Evolutionary conservation across 169 alveolate species (phyloP).

Genomic region (Blepharisma undulans): DNA sequence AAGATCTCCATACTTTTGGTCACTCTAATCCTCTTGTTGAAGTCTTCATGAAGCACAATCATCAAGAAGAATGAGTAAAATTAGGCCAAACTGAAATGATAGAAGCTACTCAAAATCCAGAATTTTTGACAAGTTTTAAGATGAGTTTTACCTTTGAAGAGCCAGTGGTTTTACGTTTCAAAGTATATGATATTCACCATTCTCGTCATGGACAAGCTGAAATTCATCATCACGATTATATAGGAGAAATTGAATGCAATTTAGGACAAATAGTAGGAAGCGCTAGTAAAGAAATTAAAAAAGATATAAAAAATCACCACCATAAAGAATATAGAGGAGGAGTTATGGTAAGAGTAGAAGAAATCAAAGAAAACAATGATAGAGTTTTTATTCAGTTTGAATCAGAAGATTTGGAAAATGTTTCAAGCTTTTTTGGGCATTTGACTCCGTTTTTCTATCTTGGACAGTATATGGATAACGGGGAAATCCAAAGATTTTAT

Average conservation of each 20-base stretch:
- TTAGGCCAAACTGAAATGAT: constrained; percentile 28
- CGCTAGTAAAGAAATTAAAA: constrained; percentile 39
- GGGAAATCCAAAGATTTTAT: not conserved
- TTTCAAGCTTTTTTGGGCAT: not conserved
- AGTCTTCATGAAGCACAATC: constrained; percentile 1
- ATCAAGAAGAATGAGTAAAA: not conserved
- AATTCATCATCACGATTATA: not conserved
- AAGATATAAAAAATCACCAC: constrained; percentile 36
- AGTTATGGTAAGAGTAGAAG: constrained; percentile 60
- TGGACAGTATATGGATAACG: not conserved
- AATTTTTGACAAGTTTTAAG: constrained; percentile 13
- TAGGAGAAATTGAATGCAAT: constrained; percentile 56
- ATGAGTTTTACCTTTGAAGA: constrained; percentile 20
- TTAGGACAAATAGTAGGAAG: constrained; percentile 65
- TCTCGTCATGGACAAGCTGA: not conserved
- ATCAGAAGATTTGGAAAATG: not conserved
- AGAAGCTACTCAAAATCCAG: constrained; percentile 24
- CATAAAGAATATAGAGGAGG: constrained; percentile 45
- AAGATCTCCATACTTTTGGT: constrained; percentile 7
- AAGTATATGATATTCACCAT: constrained; percentile 67
- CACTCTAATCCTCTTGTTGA: constrained; percentile 19
- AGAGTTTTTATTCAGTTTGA: not conserved
- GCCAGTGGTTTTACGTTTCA: constrained; percentile 46
- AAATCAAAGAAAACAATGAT: constrained; percentile 2
- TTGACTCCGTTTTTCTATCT: not conserved